A percentile compares a stretch with the other conserved stretches of the same genome.
These are phyloP conservation scores for Arthrocladium fulminans DNA, from an alignment of 2,329 filamentous ascomycete species.

Conservation along the genomic window DNA sequence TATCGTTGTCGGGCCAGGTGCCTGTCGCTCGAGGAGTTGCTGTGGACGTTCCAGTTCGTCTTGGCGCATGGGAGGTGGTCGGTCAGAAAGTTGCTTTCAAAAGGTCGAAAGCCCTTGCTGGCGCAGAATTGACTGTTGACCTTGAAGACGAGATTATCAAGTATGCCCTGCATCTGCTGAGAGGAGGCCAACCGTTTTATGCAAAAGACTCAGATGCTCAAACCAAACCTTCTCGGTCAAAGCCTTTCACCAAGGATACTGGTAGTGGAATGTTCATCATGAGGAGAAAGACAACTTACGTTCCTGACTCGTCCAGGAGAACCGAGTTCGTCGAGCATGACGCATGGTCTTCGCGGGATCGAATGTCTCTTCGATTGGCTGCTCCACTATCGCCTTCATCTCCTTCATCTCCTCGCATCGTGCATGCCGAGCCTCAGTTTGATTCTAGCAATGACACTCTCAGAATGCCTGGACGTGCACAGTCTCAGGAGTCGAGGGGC, in stretches of 20 bases:
- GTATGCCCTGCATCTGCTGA: slow-evolving; percentile 6
- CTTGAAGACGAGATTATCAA: slow-evolving; percentile 7
- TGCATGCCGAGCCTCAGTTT: slow-evolving; percentile 1
- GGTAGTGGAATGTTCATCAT: background rate
- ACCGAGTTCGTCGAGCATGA: background rate
- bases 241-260: background rate
- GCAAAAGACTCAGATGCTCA: background rate
- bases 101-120: background rate
- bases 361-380: background rate
- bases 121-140: slow-evolving; percentile 6
- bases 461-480: background rate
- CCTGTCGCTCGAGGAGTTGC: background rate
- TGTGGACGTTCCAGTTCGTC: background rate
- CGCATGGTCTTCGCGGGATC: background rate
- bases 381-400: background rate
- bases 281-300: slow-evolving; percentile 6
- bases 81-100: slow-evolving; percentile 8
- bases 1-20: background rate
- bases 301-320: background rate
- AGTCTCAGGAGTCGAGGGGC: slow-evolving; percentile 1
- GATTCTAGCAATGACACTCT: background rate
- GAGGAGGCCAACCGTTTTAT: slow-evolving; percentile 5
- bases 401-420: background rate
- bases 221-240: background rate
- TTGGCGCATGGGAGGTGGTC: slow-evolving; percentile 2